Evolutionary conservation across 1,139 yeast genomes (phyloP).

Genomic region (Oligophagozyma castellii): DNA sequence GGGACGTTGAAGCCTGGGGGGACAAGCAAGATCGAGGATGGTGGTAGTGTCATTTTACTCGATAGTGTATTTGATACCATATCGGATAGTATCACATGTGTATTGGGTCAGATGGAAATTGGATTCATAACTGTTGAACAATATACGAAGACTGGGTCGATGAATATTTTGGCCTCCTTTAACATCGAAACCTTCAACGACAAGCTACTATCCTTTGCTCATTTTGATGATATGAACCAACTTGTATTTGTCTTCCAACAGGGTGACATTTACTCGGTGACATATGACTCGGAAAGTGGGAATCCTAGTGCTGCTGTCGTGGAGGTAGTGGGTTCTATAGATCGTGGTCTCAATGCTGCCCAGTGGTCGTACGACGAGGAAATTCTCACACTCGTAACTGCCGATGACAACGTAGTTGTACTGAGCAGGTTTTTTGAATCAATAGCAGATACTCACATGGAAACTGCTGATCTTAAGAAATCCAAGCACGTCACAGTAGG

Average conservation of each 20-base stretch:
- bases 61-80: slow-evolving; percentile 63
- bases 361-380: slow-evolving; percentile 92
- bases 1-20: slow-evolving; percentile 45
- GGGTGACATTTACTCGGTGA: slow-evolving; percentile 59
- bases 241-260: slow-evolving; percentile 46
- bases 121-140: slow-evolving; percentile 46
- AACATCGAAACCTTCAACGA: slow-evolving; percentile 29
- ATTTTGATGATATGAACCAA: slow-evolving; percentile 52
- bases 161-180: slow-evolving; percentile 42
- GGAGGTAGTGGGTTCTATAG: slow-evolving; percentile 78
- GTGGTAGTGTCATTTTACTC: slow-evolving; percentile 8
- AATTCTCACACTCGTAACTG: slow-evolving; percentile 56
- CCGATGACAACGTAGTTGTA: slow-evolving; percentile 46
- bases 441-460: slow-evolving; percentile 47
- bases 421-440: slow-evolving; percentile 75
- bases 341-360: slow-evolving; percentile 60
- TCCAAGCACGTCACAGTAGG: slow-evolving; percentile 92
- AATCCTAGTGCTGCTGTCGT: slow-evolving; percentile 43
- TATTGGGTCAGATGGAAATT: slow-evolving; percentile 46
- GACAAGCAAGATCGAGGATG: slow-evolving; percentile 36
- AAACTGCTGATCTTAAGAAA: slow-evolving; percentile 50
- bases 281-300: slow-evolving; percentile 35
- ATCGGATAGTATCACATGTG: slow-evolving; percentile 59
- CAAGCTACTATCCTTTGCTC: slow-evolving; percentile 37
- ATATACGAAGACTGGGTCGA: slow-evolving; percentile 45